A percentile compares a stretch with the other conserved stretches of the same genome.
These are phyloP conservation scores for Hypoxylon lienhwacheense DNA, from an alignment of 495 filamentous ascomycete species.

Conservation along the genomic window DNA sequence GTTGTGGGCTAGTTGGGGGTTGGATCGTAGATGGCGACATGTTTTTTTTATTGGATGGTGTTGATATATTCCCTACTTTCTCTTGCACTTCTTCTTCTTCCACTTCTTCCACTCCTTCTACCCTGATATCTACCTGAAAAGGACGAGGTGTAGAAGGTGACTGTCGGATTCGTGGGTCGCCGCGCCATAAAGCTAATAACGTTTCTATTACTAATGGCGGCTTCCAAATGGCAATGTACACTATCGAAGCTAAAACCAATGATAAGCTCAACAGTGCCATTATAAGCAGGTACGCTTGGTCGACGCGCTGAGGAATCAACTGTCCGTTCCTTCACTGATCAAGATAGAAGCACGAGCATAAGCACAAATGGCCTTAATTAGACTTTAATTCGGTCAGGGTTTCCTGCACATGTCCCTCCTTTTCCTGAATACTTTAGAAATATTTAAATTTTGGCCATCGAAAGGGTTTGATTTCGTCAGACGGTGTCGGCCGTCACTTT, in stretches of 20 bases:
- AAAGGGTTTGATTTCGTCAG: slow-evolving; percentile 25
- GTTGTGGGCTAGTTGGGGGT: not conserved
- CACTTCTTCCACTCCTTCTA: slow-evolving; percentile 1
- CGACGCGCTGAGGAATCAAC: too few species aligned
- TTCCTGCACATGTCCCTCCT: too few species aligned
- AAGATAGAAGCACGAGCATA: too few species aligned
- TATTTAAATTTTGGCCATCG: slow-evolving; percentile 6
- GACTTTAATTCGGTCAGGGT: too few species aligned
- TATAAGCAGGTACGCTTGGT: not conserved
- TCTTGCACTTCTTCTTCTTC: not conserved
- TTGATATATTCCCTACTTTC: not conserved
- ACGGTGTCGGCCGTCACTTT: slow-evolving; percentile 14
- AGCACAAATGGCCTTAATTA: too few species aligned
- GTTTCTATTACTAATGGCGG: slow-evolving; percentile 45
- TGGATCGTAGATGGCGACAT: slow-evolving; percentile 19
- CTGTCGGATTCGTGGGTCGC: slow-evolving; percentile 34
- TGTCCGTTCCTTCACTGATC: too few species aligned
- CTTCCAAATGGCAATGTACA: slow-evolving; percentile 53
- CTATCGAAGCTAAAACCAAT: slow-evolving; percentile 55
- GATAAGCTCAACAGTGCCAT: slow-evolving; percentile 60
- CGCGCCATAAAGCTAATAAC: slow-evolving; percentile 28
- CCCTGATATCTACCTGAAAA: slow-evolving; percentile 1
- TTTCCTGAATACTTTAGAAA: too few species aligned
- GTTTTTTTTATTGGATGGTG: slow-evolving; percentile 13
- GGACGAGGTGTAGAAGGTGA: slow-evolving; percentile 31